Evolutionary conservation across 306 rosid genomes (phyloP).

Genomic region (Fragaria ananassa): DNA sequence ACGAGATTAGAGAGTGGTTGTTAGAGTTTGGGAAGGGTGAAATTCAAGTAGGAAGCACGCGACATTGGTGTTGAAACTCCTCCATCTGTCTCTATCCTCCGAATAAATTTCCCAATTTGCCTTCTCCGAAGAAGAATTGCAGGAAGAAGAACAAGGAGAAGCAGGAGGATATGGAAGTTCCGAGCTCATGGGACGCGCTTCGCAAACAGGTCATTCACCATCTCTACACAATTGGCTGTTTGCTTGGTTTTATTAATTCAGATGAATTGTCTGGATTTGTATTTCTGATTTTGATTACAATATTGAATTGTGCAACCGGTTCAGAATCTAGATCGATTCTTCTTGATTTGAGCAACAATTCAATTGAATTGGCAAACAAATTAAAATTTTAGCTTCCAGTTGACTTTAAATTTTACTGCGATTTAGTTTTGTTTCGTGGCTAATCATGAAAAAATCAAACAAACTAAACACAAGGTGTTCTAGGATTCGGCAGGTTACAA

Average conservation of each 20-base stretch:
- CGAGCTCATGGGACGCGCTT: constrained; percentile 93
- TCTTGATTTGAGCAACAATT: neutral
- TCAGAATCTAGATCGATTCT: too few species aligned
- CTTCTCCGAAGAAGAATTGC: neutral
- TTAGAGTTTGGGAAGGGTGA: neutral
- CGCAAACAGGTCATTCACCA: constrained; percentile 61
- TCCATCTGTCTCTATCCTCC: constrained; percentile 52
- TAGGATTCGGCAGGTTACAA: neutral
- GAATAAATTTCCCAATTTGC: constrained; percentile 31
- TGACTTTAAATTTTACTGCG: neutral
- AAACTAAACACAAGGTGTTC: neutral
- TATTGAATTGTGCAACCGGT: neutral
- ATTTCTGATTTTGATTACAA: neutral
- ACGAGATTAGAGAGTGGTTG: too few species aligned
- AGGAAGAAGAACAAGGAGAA: neutral
- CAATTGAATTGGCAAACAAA: neutral
- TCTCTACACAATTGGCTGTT: constrained; percentile 7
- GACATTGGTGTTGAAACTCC: constrained; percentile 40
- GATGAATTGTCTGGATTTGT: constrained; percentile 14
- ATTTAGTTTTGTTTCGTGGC: neutral
- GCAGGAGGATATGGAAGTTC: constrained; percentile 52
- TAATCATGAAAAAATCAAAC: neutral
- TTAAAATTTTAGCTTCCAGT: too few species aligned
- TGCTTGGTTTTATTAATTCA: neutral
- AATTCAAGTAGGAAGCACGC: constrained; percentile 22